Percentiles rank a stretch among this genome's conserved stretches.
Conservation (phyloP, 176 grass and related monocot species). For the Carex pumila region DNA sequence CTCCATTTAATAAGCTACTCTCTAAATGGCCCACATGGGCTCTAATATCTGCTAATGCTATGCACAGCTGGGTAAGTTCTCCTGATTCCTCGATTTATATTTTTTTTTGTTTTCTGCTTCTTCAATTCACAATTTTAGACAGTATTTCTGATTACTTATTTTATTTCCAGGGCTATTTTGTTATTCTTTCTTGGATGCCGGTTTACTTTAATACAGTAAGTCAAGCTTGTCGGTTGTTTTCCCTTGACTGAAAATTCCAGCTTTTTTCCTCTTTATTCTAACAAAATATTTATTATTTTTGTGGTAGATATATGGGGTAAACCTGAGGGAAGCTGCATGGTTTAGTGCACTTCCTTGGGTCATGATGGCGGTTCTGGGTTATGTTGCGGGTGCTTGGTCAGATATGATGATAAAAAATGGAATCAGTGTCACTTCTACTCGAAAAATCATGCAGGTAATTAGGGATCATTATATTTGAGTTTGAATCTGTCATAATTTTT, state of each 20-base stretch:
- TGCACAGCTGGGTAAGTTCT: conserved; percentile 97
- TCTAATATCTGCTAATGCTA: conserved; percentile 94
- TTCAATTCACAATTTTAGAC: neutral
- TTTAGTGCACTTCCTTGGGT: conserved; percentile 97
- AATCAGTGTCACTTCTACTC: conserved; percentile 62
- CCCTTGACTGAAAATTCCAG: conserved; percentile 15
- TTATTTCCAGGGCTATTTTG: conserved; percentile 89
- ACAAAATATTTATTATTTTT: neutral
- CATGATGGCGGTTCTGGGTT: conserved; percentile 98
- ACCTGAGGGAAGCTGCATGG: conserved; percentile 96
- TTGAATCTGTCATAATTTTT: neutral
- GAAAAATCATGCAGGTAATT: conserved; percentile 95
- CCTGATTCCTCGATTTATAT: conserved; percentile 20
- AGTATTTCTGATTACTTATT: conserved; percentile 6
- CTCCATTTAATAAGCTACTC: conserved; percentile 83
- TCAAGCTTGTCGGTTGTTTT: conserved; percentile 20
- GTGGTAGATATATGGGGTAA: conserved; percentile 75
- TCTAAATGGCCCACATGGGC: conserved; percentile 95
- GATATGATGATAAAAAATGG: conserved; percentile 76
- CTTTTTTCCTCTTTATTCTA: conserved; percentile 10
- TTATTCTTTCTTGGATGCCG: conserved; percentile 98
- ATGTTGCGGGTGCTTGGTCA: conserved; percentile 65
- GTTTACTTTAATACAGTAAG: conserved; percentile 93
- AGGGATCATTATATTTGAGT: neutral
- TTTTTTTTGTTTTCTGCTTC: neutral